A percentile compares a stretch with the other conserved stretches of the same genome.
Conservation (phyloP, 768 basidiomycete species). For the Collybiopsis luxurians region DNA sequence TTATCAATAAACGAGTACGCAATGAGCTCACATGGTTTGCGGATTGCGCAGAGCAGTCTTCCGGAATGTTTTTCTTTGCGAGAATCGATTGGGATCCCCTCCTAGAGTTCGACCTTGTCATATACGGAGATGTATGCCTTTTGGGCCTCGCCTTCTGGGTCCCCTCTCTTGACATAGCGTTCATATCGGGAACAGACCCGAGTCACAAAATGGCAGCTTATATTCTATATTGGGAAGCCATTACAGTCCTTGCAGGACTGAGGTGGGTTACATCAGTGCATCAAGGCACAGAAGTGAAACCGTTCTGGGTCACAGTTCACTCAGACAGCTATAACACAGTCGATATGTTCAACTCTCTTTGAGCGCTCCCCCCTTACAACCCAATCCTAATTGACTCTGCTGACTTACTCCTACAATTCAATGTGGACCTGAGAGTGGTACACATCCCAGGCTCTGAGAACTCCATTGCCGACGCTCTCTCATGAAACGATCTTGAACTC, state of each 20-base stretch:
- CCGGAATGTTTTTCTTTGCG: constrained; percentile 14
- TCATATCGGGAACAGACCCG: constrained; percentile 5
- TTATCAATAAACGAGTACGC: constrained; percentile 13
- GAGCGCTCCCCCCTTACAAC: constrained; percentile 15
- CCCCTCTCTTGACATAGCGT: constrained; percentile 11
- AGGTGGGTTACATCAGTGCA: not conserved
- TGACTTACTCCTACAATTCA: constrained; percentile 13
- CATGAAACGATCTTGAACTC: constrained; percentile 11
- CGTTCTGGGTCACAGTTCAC: constrained; percentile 21
- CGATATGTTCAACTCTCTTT: constrained; percentile 18
- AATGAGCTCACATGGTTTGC: constrained; percentile 19
- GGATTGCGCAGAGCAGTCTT: constrained; percentile 9
- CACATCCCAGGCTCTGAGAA: constrained; percentile 21
- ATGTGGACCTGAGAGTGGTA: constrained; percentile 19
- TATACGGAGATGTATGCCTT: constrained; percentile 3
- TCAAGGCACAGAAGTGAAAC: constrained; percentile 26
- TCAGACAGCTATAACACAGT: constrained; percentile 25
- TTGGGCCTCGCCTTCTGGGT: constrained; percentile 11
- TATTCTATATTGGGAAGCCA: constrained; percentile 27
- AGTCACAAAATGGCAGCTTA: not conserved
- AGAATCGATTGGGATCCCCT: constrained; percentile 14
- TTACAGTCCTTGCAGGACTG: constrained; percentile 20
- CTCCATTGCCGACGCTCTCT: constrained; percentile 24
- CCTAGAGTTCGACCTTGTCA: not conserved
- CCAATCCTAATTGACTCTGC: constrained; percentile 15